Base-by-base conservation (phyloP, 768 basidiomycete species). In the Rhodocollybia butyracea region DNA sequence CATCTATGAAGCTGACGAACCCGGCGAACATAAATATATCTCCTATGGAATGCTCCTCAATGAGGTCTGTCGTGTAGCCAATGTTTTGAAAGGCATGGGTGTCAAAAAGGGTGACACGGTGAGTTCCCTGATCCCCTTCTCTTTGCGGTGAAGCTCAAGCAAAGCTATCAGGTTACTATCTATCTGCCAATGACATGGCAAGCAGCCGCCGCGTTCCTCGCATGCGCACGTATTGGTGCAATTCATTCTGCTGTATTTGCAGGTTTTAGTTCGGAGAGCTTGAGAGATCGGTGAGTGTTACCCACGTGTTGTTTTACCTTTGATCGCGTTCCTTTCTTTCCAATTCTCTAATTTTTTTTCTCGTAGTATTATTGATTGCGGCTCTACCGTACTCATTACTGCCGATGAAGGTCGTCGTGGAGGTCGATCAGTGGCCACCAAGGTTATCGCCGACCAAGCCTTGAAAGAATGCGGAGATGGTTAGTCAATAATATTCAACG, bases 1-100 rank as follows among this genome's bases (percentile, higher is more conserved):
- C 72, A 94, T 98, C 70, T 99, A 95, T 75, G 96, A 99, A 70
- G 95, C 94, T 1, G 96, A 99, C 64, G 96, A 99, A 69, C 89
- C 94, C 1, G 85, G 80, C 54, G 80, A 91, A 45, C 89, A 92
- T 46, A 68, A 82, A 57, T 78, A 87, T 45, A 78, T 98, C 68
- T 77, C 86, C 22, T 99, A 90, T 69, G 79, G 81, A 17, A 83
- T 97, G 68, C 88, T 99, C 54, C 81, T 98, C 41, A 88, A 84
- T 56, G 93, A 98, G 68, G 95, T 97, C 29, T 95, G 81, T 73
- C 74, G 80, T 46, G 70, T 98, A 51, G 96, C 96, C 42, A 97
- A 98, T 63, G 92, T 97, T 3, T 88, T 99, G 70, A 92, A 88
- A 66, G 76, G 76, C 1, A 83, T 91, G 63, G 95, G 95, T 38